A percentile compares a stretch with the other conserved stretches of the same genome.
These are phyloP conservation scores for Camelina laxa DNA, from an alignment of 345 rosid genomes.

Conservation along the genomic window DNA sequence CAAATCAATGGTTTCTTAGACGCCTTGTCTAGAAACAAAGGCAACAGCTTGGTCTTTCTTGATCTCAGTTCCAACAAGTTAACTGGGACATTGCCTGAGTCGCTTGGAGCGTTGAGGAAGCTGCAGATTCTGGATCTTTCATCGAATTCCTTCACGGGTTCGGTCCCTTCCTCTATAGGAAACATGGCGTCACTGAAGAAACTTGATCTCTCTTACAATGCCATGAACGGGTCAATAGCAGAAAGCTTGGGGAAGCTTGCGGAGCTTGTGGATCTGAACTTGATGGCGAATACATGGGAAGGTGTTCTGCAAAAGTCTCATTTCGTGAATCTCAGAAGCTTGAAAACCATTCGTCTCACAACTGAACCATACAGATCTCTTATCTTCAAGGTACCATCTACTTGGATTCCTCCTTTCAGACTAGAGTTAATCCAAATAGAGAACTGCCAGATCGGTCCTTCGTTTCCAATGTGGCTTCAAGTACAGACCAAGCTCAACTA, in stretches of 20 bases:
- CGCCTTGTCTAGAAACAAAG: conserved; percentile 41
- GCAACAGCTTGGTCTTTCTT: conserved; percentile 44
- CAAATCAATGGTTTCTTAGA: conserved; percentile 49
- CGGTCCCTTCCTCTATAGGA: conserved; percentile 56
- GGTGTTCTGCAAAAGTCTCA: conserved; percentile 56
- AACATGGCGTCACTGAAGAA: conserved; percentile 45
- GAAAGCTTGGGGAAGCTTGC: conserved; percentile 53
- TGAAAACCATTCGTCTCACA: conserved; percentile 49
- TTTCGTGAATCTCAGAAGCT: conserved; percentile 46
- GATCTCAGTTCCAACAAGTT: conserved; percentile 51
- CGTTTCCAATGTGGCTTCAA: conserved; percentile 66
- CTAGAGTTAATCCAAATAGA: conserved; percentile 51
- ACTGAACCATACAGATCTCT: conserved; percentile 50
- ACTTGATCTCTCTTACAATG: conserved; percentile 53
- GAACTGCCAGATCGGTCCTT: conserved; percentile 60
- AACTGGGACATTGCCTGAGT: conserved; percentile 53
- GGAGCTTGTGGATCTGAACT: conserved; percentile 44
- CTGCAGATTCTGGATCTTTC: conserved; percentile 50
- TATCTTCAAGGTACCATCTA: conserved; percentile 47
- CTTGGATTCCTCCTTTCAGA: conserved; percentile 68
- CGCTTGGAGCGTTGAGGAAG: conserved; percentile 50
- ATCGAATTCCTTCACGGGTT: conserved; percentile 53
- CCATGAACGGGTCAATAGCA: conserved; percentile 59
- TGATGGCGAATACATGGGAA: conserved; percentile 53
- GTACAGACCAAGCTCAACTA: conserved; percentile 53